A percentile compares a stretch with the other conserved stretches of the same genome.
phyloP scores from a whole-genome alignment of 1,284 basidiomycete species.

The Heterobasidion occidentale region DNA sequence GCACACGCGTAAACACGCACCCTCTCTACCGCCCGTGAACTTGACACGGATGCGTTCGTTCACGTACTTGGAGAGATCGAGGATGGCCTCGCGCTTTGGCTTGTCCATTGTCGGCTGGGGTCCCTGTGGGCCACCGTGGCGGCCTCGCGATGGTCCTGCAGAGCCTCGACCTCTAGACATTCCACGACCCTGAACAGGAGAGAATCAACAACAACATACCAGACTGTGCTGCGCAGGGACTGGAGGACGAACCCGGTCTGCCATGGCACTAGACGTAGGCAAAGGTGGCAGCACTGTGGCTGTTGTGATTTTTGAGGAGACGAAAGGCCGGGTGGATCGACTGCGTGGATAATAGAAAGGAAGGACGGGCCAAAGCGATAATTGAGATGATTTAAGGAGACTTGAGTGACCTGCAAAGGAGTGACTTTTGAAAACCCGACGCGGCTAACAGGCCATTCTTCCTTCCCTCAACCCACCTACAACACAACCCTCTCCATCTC shows the following conservation, averaged over 20 bases:
- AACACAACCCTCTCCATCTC: conserved; percentile 3
- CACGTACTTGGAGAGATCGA: conserved; percentile 92
- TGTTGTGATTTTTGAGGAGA: no score
- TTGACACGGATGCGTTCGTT: conserved; percentile 92
- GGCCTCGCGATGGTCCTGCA: conserved; percentile 28
- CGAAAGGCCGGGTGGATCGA: no score
- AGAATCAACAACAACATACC: conserved; percentile 16
- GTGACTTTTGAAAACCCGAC: conserved; percentile 24
- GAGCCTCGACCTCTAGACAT: conserved; percentile 34
- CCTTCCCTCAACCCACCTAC: conserved; percentile 9
- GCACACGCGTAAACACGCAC: conserved; percentile 32
- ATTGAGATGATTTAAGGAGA: background rate
- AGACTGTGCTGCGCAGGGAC: conserved; percentile 2
- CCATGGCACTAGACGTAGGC: conserved; percentile 24
- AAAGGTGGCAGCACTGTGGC: background rate
- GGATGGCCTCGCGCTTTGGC: conserved; percentile 91
- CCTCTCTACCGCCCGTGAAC: conserved; percentile 94
- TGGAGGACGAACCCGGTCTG: conserved; percentile 47
- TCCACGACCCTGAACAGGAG: conserved; percentile 42
- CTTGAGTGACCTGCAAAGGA: background rate
- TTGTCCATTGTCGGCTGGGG: conserved; percentile 62
- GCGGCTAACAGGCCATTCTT: conserved; percentile 17
- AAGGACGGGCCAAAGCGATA: background rate
- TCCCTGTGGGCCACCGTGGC: conserved; percentile 34
- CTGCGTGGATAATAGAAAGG: background rate